Conservation (phyloP, 345 rosid genomes). For the Murraya koenigii region DNA sequence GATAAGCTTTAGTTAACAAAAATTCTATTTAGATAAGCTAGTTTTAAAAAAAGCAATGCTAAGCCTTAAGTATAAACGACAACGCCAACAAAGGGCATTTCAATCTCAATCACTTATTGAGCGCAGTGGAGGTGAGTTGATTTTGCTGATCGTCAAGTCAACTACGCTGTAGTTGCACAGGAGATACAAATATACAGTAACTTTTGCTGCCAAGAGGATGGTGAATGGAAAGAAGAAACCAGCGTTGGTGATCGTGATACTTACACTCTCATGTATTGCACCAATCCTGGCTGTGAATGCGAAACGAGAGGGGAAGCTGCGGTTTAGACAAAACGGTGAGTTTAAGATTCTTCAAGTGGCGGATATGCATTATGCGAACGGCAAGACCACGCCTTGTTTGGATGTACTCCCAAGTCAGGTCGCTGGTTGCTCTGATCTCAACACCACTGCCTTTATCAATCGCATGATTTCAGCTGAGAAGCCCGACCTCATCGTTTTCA, state of each 20-base stretch:
- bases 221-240: neutral
- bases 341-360: slow-evolving; percentile 92
- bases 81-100: too few relatives aligned
- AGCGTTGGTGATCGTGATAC: neutral
- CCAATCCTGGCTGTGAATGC: slow-evolving; percentile 18
- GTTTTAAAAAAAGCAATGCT: too few relatives aligned
- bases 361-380: slow-evolving; percentile 85
- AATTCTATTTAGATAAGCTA: too few relatives aligned
- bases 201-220: neutral
- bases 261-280: slow-evolving; percentile 20
- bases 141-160: neutral
- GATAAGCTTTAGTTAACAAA: too few relatives aligned
- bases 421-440: slow-evolving; percentile 72
- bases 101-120: too few relatives aligned
- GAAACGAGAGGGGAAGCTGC: slow-evolving; percentile 27
- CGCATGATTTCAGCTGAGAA: slow-evolving; percentile 79
- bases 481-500: slow-evolving; percentile 83
- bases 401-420: slow-evolving; percentile 52
- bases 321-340: slow-evolving; percentile 51
- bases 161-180: neutral
- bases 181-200: neutral
- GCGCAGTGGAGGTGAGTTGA: neutral
- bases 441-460: slow-evolving; percentile 69
- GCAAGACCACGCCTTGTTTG: slow-evolving; percentile 52
- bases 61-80: too few relatives aligned